phyloP scores from a whole-genome alignment of 306 rosid genomes.

The Urtica urens region DNA sequence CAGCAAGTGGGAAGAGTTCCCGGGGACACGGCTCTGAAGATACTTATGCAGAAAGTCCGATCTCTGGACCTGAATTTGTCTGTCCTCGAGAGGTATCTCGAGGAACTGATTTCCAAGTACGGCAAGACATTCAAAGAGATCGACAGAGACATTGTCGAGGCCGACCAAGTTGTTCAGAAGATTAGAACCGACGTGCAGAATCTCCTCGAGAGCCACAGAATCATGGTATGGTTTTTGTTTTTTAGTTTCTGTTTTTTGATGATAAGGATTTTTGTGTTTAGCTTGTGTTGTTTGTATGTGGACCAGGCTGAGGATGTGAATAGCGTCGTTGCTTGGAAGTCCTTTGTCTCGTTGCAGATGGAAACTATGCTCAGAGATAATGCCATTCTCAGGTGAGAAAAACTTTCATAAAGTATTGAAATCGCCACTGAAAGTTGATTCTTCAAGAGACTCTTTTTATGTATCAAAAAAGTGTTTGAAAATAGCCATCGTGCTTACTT shows the following conservation, averaged over 20 bases:
- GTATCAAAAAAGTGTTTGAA: too few relatives aligned
- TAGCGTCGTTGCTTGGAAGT: conserved; percentile 67
- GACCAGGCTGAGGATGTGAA: conserved; percentile 53
- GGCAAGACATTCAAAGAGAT: conserved; percentile 57
- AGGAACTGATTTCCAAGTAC: conserved; percentile 65
- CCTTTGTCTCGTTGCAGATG: conserved; percentile 53
- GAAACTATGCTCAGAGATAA: conserved; percentile 49
- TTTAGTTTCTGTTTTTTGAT: not conserved
- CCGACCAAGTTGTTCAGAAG: conserved; percentile 45
- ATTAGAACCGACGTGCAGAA: conserved; percentile 42
- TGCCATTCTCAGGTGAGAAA: conserved; percentile 58
- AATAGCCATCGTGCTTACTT: too few relatives aligned
- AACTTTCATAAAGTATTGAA: too few relatives aligned
- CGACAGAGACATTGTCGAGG: conserved; percentile 51
- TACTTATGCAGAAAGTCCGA: conserved; percentile 91
- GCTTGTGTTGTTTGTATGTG: conserved; percentile 21
- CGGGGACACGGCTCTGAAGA: conserved; percentile 90
- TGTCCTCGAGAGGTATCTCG: conserved; percentile 76
- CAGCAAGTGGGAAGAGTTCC: conserved; percentile 90
- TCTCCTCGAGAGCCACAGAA: conserved; percentile 44
- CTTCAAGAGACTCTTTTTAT: too few relatives aligned
- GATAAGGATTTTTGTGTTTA: not conserved
- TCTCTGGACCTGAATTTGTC: conserved; percentile 65
- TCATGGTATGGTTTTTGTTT: conserved; percentile 42
- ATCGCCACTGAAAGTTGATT: too few relatives aligned